Conservation (phyloP, 371 early-diverging fungal genomes). For the Enterospora canceri region DNA sequence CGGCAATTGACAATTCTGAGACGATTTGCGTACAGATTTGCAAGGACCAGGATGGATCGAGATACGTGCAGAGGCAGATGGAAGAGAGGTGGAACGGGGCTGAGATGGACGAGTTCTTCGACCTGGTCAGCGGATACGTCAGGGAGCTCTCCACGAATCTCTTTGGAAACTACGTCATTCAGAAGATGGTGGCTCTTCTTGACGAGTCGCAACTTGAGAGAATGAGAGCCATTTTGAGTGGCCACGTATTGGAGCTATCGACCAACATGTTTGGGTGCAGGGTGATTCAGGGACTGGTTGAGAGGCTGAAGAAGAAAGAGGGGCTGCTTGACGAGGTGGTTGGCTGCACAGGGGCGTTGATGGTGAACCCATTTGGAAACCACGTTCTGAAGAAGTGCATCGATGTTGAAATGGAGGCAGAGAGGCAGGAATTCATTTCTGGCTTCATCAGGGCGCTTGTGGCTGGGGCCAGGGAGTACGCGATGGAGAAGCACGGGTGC, state of each 20-base stretch:
- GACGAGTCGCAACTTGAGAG: constrained; percentile 54
- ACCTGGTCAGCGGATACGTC: constrained; percentile 76
- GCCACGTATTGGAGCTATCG: constrained; percentile 73
- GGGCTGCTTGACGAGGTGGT: constrained; percentile 69
- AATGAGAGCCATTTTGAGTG: constrained; percentile 66
- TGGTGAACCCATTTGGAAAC: constrained; percentile 96
- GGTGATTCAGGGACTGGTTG: constrained; percentile 91
- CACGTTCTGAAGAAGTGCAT: constrained; percentile 99
- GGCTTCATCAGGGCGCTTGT: constrained; percentile 68
- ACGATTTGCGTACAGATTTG: constrained; percentile 59
- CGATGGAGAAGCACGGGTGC: constrained; percentile 94
- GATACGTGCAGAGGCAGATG: constrained; percentile 92
- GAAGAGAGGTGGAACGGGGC: constrained; percentile 69
- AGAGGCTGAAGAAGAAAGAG: constrained; percentile 60
- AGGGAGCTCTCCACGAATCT: constrained; percentile 87
- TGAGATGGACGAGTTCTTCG: constrained; percentile 81
- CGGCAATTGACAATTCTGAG: too few relatives aligned
- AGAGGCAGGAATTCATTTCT: too few relatives aligned
- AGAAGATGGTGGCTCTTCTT: constrained; percentile 85
- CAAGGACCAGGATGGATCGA: constrained; percentile 91
- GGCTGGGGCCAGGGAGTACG: constrained; percentile 68
- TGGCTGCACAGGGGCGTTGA: constrained; percentile 65
- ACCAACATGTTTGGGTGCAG: constrained; percentile 98
- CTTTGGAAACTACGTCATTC: constrained; percentile 97
- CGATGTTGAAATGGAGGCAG: constrained; percentile 61